Percentiles rank a stretch among this genome's conserved stretches.
phyloP scores from a whole-genome alignment of 164 flowering plant genomes.

The Cinnamomum chago region DNA sequence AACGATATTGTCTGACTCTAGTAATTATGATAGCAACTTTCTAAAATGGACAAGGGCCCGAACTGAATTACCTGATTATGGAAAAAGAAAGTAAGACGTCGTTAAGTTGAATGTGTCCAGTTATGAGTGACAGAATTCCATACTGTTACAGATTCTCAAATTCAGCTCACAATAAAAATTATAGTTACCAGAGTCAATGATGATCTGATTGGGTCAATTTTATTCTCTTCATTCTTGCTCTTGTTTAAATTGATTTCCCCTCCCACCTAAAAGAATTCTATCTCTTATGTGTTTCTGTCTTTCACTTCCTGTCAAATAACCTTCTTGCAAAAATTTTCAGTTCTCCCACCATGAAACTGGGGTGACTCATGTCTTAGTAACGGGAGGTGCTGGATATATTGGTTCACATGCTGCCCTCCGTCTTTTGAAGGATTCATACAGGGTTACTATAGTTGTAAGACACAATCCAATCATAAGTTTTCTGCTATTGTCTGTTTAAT shows the following conservation, averaged over 20 bases:
- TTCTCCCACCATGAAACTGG: constrained; percentile 73
- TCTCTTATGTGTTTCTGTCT: not conserved
- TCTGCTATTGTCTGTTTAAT: not conserved
- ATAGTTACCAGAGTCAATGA: not conserved
- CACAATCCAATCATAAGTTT: not conserved
- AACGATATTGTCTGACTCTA: too few species aligned
- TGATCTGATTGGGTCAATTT: not conserved
- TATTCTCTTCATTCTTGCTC: not conserved
- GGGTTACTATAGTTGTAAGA: constrained; percentile 87
- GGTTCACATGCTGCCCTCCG: constrained; percentile 95
- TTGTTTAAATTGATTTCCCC: not conserved
- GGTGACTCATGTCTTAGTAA: constrained; percentile 84
- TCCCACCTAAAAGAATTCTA: not conserved
- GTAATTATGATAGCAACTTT: too few species aligned
- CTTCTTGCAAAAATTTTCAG: constrained; percentile 28
- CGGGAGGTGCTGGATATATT: constrained; percentile 98
- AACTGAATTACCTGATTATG: too few species aligned
- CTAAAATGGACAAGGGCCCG: too few species aligned
- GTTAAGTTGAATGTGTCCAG: too few species aligned
- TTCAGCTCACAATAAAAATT: not conserved
- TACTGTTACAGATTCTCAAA: too few species aligned
- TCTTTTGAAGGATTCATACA: constrained; percentile 72
- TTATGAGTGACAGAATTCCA: too few species aligned
- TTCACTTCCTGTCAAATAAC: too few species aligned
- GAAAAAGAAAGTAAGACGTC: too few species aligned